Evolutionary conservation across 1,284 basidiomycete genomes (phyloP), one percentile per base, ranked within the genome.

Genomic region (Boletus mariae): DNA sequence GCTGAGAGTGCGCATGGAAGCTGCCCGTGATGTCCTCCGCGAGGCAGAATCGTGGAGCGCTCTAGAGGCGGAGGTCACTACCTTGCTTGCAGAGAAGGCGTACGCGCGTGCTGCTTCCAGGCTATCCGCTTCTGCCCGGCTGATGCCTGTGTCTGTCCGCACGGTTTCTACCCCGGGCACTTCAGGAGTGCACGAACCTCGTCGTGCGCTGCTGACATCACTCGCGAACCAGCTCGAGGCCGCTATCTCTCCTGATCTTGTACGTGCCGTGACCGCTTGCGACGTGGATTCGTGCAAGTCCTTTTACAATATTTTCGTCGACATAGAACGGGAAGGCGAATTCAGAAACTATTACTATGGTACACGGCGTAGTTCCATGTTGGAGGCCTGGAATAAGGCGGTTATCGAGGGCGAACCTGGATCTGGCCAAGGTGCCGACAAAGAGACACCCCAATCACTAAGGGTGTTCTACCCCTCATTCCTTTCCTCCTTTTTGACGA

Each of bases 31-130:
- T 56, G 91, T 96, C 13, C 71, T 97, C 20, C 81, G 85, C 32
- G 94, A 97, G 66, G 94, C 94, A 23, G 91, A 97, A 74, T 90
- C 87, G 57, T 98, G 95, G 95, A 91, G 88, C 48, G 91, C 91
- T 1, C 79, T 98, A 38, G 95, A 98, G 69, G 79, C 88, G 45
- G 95, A 98, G 71, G 89, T 97, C 43, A 89, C 88, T 0, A 78
- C 85, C 0, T 80, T 94, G 17, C 78, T 98, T 37, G 73, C 80
- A n/a, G 89, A 90, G 58, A 80, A 83, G 61, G 83, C 79, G 58
- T 93, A 90, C 62, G 82, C 80, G 44, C 93, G 92, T 65, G 95
- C 95, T 0, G 94, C 93, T 17, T 87, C 90, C 59, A 77, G 95
- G 54, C 73, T 98, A 10, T 87, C 86, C 0, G 94, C 96, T 62